Base-by-base conservation (phyloP, 2,329 filamentous ascomycete genomes). In the Zasmidium citrigriseum region DNA sequence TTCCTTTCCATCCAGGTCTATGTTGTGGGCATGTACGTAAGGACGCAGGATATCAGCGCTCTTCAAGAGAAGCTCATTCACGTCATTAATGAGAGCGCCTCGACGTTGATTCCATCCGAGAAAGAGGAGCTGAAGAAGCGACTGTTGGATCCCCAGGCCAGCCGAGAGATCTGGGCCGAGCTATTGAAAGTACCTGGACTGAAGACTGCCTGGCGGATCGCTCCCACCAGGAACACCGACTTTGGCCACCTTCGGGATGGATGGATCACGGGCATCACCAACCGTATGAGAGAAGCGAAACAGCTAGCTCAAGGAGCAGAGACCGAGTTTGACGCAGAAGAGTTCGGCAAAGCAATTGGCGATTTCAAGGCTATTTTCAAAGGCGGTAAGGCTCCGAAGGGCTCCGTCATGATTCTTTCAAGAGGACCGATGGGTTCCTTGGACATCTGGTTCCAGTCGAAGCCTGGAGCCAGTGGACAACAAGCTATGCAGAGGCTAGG, bases 1-100 rank as follows among this genome's bases (percentile, higher is more conserved):
- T 96, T 98, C 74, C 78, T 98, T 46, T 80, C 85, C 50, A 91
- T 99, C 46, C 88, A 96, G 73, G 95, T 99, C 54, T 99, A 99
- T 77, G 89, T 98, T 18, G 89, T 96, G 0, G 95, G 93, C 16
- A 86, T 96, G 68, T 99, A 99, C 77, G 83, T 98, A 23, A 90
- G 92, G 23, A 93, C 89, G 0, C 80, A 87, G 38, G 92, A 96
- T 70, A 86, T 99, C 59, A 86, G 88, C 3, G 81, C 83, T n/a
- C 81, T 99, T 44, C 93, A 98, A 75, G 82, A 84, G 65, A 84
- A 86, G 46, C 82, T 98, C 25, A 84, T 96, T 60, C 87, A 87
- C 71, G 86, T 86, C 62, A 85, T 96, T 67, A 91, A 91, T 71
- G 83, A 87, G 0, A 76, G 86, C 2, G 93, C 93, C 1, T 96